Base-by-base conservation (phyloP, 306 rosid species). In the Dicorynia guianensis region DNA sequence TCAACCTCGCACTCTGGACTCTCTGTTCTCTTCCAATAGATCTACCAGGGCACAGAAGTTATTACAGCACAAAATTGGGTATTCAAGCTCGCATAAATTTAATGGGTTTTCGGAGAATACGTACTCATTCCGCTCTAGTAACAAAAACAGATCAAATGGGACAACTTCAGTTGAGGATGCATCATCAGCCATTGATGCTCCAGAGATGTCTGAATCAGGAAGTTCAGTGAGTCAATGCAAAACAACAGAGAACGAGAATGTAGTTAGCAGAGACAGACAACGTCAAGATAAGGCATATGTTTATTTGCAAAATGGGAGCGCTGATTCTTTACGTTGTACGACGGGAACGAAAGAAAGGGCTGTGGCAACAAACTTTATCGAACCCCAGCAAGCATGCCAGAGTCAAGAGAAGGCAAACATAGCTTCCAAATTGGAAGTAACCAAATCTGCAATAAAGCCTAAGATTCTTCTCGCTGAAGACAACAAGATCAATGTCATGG, bases 381-480 rank as follows among this genome's bases (percentile, higher is more conserved):
- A 85, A 71, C 48, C 75, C 5, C 82, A 73, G 40, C 76, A 39
- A 80, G 76, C 84, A 33, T 52, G 70, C 69, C 81, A 78, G 34
- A 65, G 75, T 76, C 85, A 81, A 76, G 83, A 63, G 75, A 89
- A 85, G 75, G 68, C 71, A 33, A 81, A 83, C 15, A 46, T 44
- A 36, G 83, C 71, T 61, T 73, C 81, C 0, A 79, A 76, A 46
- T 54, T 67, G 13, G 88, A 85, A 81, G 80, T 52, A 35, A 47
- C 79, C 13, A 80, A 81, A 70, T 46, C 89, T 18, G 11, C 65
- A 30, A 50, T 63, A 61, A 77, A 84, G 60, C 93, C 98, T 7
- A 90, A 76, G 67, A 92, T 96, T 64, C 99, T 96, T 74, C 93
- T 96, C 13, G 99, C 90, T 58, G 98, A 96, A 77, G 99, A 96